phyloP scores from a whole-genome alignment of 176 grass and related monocot genomes.

The Carex scoparia region DNA sequence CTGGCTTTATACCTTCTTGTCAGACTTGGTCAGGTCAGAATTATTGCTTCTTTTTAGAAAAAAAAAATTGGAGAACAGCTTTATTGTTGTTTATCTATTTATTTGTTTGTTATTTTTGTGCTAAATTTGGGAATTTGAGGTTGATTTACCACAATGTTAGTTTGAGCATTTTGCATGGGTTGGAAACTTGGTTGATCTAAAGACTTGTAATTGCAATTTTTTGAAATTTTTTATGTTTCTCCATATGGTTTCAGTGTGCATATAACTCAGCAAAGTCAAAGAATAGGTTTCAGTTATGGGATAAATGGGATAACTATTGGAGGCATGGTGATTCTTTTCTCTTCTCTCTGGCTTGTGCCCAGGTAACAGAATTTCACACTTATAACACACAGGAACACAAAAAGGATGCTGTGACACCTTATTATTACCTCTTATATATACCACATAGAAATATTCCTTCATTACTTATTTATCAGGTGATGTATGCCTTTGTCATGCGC shows the following conservation, averaged over 20 bases:
- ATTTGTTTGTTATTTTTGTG: not conserved
- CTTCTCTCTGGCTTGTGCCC: slow-evolving; percentile 83
- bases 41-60: not conserved
- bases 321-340: slow-evolving; percentile 95
- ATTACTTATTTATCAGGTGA: slow-evolving; percentile 64
- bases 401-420: not conserved
- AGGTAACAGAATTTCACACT: slow-evolving; percentile 48
- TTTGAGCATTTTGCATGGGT: slow-evolving; percentile 14
- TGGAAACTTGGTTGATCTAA: not conserved
- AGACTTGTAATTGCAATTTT: not conserved
- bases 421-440: slow-evolving; percentile 13
- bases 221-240: not conserved
- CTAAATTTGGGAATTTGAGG: not conserved
- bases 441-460: slow-evolving; percentile 9
- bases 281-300: slow-evolving; percentile 92
- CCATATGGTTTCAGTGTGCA: slow-evolving; percentile 60
- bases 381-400: not conserved
- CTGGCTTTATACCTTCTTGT: slow-evolving; percentile 98
- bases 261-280: slow-evolving; percentile 98
- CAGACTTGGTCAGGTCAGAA: slow-evolving; percentile 79
- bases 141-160: not conserved
- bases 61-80: not conserved
- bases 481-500: slow-evolving; percentile 98
- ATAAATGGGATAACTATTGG: slow-evolving; percentile 96
- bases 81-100: not conserved